A percentile compares a stretch with the other conserved stretches of the same genome.
phyloP scores from a whole-genome alignment of 2,329 filamentous ascomycete species.

The Xylariaceae sp. region DNA sequence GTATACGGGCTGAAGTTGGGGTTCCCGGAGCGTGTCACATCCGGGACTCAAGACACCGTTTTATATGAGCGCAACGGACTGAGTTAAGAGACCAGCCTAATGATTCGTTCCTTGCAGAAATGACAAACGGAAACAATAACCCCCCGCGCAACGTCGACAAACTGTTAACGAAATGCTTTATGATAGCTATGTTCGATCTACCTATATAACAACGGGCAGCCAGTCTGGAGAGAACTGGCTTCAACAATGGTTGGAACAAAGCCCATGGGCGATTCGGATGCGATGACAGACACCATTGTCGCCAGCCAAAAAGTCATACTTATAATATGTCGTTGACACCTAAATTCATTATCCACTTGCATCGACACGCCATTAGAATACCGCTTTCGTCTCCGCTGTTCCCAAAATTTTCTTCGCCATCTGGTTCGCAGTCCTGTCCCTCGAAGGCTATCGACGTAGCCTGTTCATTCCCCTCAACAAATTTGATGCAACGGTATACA shows the following conservation, averaged over 20 bases:
- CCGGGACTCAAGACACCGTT: not conserved
- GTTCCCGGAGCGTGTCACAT: not conserved
- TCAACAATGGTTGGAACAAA: not conserved
- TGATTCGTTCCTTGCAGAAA: not conserved
- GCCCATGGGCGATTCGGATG: slow-evolving; percentile 9
- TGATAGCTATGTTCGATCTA: slow-evolving; percentile 3
- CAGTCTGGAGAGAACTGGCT: not conserved
- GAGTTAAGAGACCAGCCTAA: not conserved
- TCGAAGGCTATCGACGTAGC: not conserved
- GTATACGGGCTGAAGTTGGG: not conserved
- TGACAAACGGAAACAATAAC: not conserved
- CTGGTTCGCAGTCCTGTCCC: not conserved
- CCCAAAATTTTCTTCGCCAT: not conserved
- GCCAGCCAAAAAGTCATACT: slow-evolving; percentile 6
- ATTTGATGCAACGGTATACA: not conserved
- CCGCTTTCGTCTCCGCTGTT: not conserved
- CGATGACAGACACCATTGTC: slow-evolving; percentile 16
- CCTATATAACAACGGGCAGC: slow-evolving; percentile 3
- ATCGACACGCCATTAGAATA: not conserved
- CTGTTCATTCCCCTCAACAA: not conserved
- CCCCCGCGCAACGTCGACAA: not conserved
- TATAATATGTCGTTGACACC: slow-evolving; percentile 12
- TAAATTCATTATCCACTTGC: slow-evolving; percentile 13
- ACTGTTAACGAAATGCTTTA: not conserved
- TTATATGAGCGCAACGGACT: not conserved